phyloP scores from a whole-genome alignment of 192 early-diverging fungal species.

The Physocladia obscura region DNA sequence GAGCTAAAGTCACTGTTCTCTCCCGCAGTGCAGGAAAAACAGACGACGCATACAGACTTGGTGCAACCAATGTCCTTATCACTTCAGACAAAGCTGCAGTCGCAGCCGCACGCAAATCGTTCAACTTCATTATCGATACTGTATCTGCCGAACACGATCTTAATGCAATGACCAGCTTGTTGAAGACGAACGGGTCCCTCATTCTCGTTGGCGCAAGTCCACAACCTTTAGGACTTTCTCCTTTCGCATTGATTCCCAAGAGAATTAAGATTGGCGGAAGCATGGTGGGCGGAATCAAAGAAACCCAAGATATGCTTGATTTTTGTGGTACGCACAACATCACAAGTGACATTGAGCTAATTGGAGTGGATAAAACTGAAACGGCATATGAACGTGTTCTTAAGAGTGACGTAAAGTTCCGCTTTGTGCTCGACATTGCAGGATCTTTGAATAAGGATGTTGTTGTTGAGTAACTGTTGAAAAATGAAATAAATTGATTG shows the following conservation, averaged over 20 bases:
- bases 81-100: slow-evolving; percentile 14
- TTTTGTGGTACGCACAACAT: slow-evolving; percentile 17
- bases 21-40: slow-evolving; percentile 25
- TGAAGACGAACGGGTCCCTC: slow-evolving; percentile 30
- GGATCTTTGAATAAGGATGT: slow-evolving; percentile 1
- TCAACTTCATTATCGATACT: slow-evolving; percentile 31
- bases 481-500: no score
- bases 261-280: slow-evolving; percentile 25
- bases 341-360: slow-evolving; percentile 20
- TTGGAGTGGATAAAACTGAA: slow-evolving; percentile 10
- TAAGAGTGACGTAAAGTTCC: no score
- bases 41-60: slow-evolving; percentile 17
- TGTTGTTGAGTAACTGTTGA: no score
- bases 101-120: slow-evolving; percentile 12
- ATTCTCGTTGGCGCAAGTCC: slow-evolving; percentile 32
- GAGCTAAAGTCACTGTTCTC: slow-evolving; percentile 30
- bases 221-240: slow-evolving; percentile 26
- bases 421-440: slow-evolving; percentile 19
- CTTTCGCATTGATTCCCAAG: slow-evolving; percentile 22
- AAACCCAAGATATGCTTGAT: slow-evolving; percentile 31
- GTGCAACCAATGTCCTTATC: slow-evolving; percentile 20
- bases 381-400: slow-evolving; percentile 29
- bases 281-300: slow-evolving; percentile 22
- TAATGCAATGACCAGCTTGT: slow-evolving; percentile 7
- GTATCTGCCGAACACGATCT: slow-evolving; percentile 22